Evolutionary conservation across 2,329 filamentous ascomycete genomes (phyloP).

Genomic region (Verruconis gallopava): DNA sequence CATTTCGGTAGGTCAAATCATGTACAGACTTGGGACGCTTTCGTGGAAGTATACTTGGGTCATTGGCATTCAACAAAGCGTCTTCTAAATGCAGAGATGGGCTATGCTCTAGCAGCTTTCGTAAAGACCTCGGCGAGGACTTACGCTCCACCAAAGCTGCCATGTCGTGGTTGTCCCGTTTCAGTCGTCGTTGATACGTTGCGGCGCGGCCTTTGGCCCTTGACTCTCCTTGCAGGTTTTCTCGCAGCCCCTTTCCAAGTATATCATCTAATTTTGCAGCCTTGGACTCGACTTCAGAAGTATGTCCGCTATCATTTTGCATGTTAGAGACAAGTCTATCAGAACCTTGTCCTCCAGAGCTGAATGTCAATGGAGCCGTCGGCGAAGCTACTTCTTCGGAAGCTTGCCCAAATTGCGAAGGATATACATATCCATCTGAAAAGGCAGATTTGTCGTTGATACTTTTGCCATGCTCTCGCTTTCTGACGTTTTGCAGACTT

Average conservation of each 20-base stretch:
- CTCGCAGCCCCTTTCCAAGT: neutral
- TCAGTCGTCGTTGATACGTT: neutral
- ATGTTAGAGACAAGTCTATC: neutral
- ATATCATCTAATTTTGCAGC: neutral
- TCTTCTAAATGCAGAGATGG: conserved; percentile 2
- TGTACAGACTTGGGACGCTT: neutral
- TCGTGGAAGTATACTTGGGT: neutral
- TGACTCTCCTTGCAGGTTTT: neutral
- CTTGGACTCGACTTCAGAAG: too few species aligned
- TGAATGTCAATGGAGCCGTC: neutral
- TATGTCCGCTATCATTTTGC: neutral
- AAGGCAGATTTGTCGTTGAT: too few species aligned
- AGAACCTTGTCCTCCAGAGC: neutral
- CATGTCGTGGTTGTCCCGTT: neutral
- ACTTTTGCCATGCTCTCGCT: too few species aligned
- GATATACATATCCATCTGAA: too few species aligned
- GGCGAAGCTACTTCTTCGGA: too few species aligned
- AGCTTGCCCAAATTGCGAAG: too few species aligned
- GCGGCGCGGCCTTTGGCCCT: neutral
- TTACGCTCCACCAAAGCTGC: neutral
- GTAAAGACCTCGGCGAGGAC: neutral
- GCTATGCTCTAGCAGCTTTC: conserved; percentile 2
- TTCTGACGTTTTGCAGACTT: too few species aligned
- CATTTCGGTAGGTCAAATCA: neutral
- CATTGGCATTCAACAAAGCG: neutral